These are phyloP conservation scores for Backusella liffmaniae DNA, from an alignment of 192 early-diverging fungal genomes.

Conservation along the genomic window DNA sequence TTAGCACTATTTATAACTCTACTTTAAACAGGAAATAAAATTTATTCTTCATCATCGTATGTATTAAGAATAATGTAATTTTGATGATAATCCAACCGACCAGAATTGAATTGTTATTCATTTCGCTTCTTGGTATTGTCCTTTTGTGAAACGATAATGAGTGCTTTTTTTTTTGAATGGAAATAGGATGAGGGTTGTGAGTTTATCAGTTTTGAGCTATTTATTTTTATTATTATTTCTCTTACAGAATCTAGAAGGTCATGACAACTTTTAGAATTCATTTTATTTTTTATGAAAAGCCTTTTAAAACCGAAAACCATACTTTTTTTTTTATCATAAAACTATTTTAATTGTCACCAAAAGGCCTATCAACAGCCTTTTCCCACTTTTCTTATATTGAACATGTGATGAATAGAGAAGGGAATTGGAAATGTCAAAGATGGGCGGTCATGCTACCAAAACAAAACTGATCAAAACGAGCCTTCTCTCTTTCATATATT, in stretches of 20 bases:
- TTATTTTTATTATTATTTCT: no score
- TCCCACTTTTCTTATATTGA: neutral
- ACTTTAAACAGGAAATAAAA: neutral
- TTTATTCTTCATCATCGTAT: neutral
- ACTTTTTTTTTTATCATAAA: no score
- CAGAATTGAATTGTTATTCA: neutral
- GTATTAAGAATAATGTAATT: neutral
- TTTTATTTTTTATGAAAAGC: no score
- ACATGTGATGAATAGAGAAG: neutral
- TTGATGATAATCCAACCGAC: neutral
- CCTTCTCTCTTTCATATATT: no score
- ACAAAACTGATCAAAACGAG: no score
- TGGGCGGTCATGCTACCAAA: neutral
- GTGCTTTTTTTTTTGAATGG: neutral
- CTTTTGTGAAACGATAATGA: neutral
- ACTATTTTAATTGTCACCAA: no score
- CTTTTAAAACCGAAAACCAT: no score
- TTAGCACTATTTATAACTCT: neutral
- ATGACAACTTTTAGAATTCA: no score
- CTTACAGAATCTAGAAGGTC: neutral
- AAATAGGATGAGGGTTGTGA: neutral
- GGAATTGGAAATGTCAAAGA: neutral
- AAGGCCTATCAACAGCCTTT: neutral
- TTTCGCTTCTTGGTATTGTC: neutral
- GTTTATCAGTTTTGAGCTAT: neutral